phyloP scores from a whole-genome alignment of 352 stramenopile species.

The Globisporangium iwayamae region DNA sequence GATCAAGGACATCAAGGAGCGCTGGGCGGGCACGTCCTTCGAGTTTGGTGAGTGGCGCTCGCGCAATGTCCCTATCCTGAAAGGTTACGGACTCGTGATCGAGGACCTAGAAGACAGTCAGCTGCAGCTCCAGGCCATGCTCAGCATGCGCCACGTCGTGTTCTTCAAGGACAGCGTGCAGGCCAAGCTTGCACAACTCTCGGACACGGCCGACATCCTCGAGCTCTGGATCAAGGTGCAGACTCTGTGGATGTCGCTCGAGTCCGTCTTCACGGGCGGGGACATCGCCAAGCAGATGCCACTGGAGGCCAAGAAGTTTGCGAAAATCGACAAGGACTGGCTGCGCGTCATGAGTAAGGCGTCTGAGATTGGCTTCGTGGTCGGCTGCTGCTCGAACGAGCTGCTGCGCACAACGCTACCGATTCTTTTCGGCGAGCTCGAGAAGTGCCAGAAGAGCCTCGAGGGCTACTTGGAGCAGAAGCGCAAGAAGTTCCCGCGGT shows the following conservation, averaged over 20 bases:
- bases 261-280: conserved; percentile 90
- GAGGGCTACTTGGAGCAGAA: conserved; percentile 92
- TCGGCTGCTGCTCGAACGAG: conserved; percentile 82
- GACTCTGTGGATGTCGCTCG: conserved; percentile 87
- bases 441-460: conserved; percentile 90
- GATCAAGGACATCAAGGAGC: conserved; percentile 83
- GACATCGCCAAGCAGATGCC: conserved; percentile 94
- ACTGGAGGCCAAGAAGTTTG: conserved; percentile 90
- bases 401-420: conserved; percentile 79
- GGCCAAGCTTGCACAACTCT: conserved; percentile 75
- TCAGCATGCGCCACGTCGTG: conserved; percentile 87
- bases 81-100: conserved; percentile 78
- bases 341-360: conserved; percentile 88
- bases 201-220: conserved; percentile 85
- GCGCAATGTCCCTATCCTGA: conserved; percentile 64
- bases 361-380: conserved; percentile 71
- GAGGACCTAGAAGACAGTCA: conserved; percentile 90
- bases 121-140: conserved; percentile 83
- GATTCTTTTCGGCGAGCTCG: conserved; percentile 85
- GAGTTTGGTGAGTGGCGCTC: conserved; percentile 87
- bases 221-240: conserved; percentile 92
- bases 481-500: conserved; percentile 86
- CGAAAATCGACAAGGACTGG: conserved; percentile 92
- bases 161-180: conserved; percentile 86
- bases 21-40: conserved; percentile 71